Evolutionary conservation across 495 filamentous ascomycete genomes (phyloP), one percentile per base, ranked within the genome.

Genomic region (Bombardia bombarda): DNA sequence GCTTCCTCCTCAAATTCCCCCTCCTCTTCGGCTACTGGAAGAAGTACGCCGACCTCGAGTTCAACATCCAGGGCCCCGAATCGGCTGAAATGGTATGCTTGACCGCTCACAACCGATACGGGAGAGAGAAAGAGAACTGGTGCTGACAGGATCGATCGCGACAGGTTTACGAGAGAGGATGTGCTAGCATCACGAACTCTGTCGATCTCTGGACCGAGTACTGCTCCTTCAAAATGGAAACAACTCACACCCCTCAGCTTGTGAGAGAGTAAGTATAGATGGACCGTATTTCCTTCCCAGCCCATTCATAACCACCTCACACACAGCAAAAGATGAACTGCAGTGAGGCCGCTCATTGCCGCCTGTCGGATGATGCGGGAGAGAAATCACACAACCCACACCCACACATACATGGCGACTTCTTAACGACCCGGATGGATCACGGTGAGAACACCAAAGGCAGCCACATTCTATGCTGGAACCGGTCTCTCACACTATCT

Each of bases 1-100:
- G 84, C 7, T 90, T 99, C 57, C 79, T 99, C 7, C 83, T 87
- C 41, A 95, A 94, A 58, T 99, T 96, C 55, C 92, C 92, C 1
- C 73, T 97, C 19, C 77, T 97, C 2, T 99, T 96, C 59, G 92
- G 90, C 32, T 99, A 96, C 65, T 99, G 92, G 92, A 96, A 96
- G 70, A 97, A 95, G 63, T 98, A 99, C 79, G 92, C 92, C 52
- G 92, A 97, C 58, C 66, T 95, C 19, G 92, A 99, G 57, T 99
- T 99, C 65, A 86, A 86, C 13, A 95, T 97, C 50, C 87, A 87
- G 4, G 92, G 92, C 20, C 95, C 93, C 1, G 92, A 99, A 68
- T 89, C 93, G 22, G 93, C 92, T 43, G 92, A 99, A 59, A 92
- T 97, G 86, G 92, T 96, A 74, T 45, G 73, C 49, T n/a, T n/a